Conservation (phyloP, 495 filamentous ascomycete genomes). For the Podospora anserina region DNA sequence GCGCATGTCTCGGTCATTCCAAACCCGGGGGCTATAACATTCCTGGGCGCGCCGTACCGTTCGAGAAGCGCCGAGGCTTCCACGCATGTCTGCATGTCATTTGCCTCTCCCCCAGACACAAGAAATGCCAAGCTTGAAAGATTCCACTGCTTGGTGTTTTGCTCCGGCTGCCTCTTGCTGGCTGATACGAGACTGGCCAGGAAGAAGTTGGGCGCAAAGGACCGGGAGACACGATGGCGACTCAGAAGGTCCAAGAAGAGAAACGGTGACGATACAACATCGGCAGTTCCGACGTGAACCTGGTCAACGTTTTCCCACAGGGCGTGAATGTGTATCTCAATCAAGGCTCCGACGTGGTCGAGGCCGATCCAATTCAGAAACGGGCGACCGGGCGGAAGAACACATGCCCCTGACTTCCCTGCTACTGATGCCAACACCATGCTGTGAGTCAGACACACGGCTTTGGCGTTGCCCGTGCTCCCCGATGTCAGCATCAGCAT, state of each 20-base stretch:
- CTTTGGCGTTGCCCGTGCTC: slow-evolving; percentile 54
- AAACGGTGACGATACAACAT: slow-evolving; percentile 42
- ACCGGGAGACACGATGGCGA: slow-evolving; percentile 41
- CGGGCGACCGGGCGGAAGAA: slow-evolving; percentile 12
- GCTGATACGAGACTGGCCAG: slow-evolving; percentile 31
- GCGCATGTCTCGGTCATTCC: slow-evolving; percentile 60
- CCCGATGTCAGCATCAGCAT: slow-evolving; percentile 58
- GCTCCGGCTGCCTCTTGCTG: not conserved
- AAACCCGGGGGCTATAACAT: slow-evolving; percentile 48
- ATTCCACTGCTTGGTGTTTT: not conserved
- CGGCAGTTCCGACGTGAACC: slow-evolving; percentile 44
- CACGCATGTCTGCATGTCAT: slow-evolving; percentile 24
- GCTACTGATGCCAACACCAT: slow-evolving; percentile 48
- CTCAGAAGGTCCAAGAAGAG: slow-evolving; percentile 43
- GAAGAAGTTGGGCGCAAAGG: slow-evolving; percentile 59
- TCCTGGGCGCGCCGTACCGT: slow-evolving; percentile 32
- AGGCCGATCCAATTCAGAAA: slow-evolving; percentile 54
- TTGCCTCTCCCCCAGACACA: slow-evolving; percentile 29
- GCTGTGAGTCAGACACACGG: slow-evolving; percentile 43
- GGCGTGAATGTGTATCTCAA: slow-evolving; percentile 51
- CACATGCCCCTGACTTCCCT: slow-evolving; percentile 38
- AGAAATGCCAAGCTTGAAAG: slow-evolving; percentile 6
- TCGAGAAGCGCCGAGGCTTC: slow-evolving; percentile 33
- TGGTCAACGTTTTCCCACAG: slow-evolving; percentile 42
- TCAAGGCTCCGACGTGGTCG: slow-evolving; percentile 54